Base-by-base conservation (phyloP, 2,329 filamentous ascomycete species). In the Rhynchosporium graminicola region DNA sequence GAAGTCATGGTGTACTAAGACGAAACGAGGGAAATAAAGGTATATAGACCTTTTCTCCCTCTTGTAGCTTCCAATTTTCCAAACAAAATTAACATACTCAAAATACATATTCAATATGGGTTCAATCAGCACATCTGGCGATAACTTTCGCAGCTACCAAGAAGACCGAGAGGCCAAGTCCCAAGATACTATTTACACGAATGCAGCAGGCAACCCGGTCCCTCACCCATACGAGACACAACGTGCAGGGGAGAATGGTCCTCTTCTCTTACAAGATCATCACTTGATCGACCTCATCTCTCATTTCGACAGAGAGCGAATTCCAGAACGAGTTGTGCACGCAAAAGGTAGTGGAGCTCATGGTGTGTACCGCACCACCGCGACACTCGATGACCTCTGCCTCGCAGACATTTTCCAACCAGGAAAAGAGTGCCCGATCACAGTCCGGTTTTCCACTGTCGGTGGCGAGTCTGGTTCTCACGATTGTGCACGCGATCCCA, bases 361-460 rank as follows among this genome's bases (percentile, higher is more conserved):
- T 64, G 84, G 84, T 12, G 75, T 81, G 66, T 84, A 82, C 65
- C 80, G 82, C 69, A 78, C 79, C n/a, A 82, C 79, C 1, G 71
- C 79, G 46, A 79, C 82, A 59, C 62, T 70, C 26, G 80, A 81
- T n/a, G 82, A 87, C 59, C 70, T 87, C 45, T 85, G 79, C 6
- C 76, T 77, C 2, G 81, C 83, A 38, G 73, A 78, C 60, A 78
- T 83, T 61, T 83, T 87, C 73, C 80, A 80, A 70, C 78, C 83
- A 61, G 89, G 88, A 65, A 90, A 90, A 77, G 83, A 84, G 73
- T 90, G 87, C 50, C 85, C 87, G 7, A 75, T 89, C 64, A 81
- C 87, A 1, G 82, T 84, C 40, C 84, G 89, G 4, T 91, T 92
- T 76, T 91, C 88, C 0, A 92, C 89, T 1, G 89, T 92, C 4